Conservation (phyloP, 345 rosid species). For the Pseudoturritis turrita region DNA sequence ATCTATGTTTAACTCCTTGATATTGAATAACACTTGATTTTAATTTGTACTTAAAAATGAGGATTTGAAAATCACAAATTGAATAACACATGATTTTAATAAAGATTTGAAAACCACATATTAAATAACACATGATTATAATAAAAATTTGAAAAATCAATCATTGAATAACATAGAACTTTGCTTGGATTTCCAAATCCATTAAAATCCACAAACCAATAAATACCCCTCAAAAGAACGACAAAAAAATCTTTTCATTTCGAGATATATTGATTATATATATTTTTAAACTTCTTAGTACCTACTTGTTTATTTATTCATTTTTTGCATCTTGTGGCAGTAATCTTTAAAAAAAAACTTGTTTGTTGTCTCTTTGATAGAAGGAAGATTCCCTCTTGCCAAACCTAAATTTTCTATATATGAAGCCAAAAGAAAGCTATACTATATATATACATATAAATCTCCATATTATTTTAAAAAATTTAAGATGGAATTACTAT, state of each 20-base stretch:
- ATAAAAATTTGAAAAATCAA: too few relatives aligned
- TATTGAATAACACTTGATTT: too few relatives aligned
- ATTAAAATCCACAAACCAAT: too few relatives aligned
- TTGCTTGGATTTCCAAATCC: too few relatives aligned
- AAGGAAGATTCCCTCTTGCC: slow-evolving; percentile 46
- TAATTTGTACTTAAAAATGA: too few relatives aligned
- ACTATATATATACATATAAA: background rate
- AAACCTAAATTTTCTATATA: slow-evolving; percentile 19
- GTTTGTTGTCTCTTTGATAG: slow-evolving; percentile 32
- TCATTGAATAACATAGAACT: too few relatives aligned
- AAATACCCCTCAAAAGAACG: too few relatives aligned
- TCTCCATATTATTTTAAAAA: background rate
- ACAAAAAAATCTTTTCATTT: background rate
- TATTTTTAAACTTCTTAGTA: background rate
- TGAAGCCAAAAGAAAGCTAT: background rate
- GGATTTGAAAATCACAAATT: too few relatives aligned
- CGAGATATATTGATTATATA: background rate
- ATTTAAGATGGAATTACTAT: background rate
- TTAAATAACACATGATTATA: too few relatives aligned
- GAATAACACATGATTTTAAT: too few relatives aligned
- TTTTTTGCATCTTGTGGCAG: slow-evolving; percentile 5
- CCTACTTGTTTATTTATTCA: background rate
- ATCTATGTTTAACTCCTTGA: too few relatives aligned
- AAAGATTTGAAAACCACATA: too few relatives aligned
- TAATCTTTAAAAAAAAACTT: slow-evolving; percentile 12